Base-by-base conservation (phyloP, 495 filamentous ascomycete species). In the Poronia punctata region DNA sequence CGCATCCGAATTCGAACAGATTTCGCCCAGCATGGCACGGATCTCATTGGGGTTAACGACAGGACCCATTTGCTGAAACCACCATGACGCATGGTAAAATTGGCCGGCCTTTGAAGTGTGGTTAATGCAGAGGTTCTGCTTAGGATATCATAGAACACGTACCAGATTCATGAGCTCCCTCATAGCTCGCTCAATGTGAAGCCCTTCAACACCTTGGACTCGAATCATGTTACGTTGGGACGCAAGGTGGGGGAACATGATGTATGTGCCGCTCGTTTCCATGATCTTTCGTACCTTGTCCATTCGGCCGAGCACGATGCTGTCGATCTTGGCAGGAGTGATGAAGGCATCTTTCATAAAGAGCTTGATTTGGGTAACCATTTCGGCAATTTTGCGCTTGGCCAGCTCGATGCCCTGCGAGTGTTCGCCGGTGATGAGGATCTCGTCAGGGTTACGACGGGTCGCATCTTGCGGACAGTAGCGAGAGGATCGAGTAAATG, bases 201-300 rank as follows among this genome's bases (percentile, higher is more conserved):
- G 69, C 27, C 92, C 84, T 55, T 98, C 93, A 0, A 82, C 80
- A 33, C 88, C 93, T 57, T 97, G 93, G 24, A 97, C 82, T 15
- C 92, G 80, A 48, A 97, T 82, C 23, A 82, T 61, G 35, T 76
- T 82, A 12, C 82, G 79, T 53, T 86, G 80, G 40, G 84, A 84
- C 14, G 86, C 92, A 24, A 97, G 73, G 15, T 80, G 74, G 4
- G 90, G 89, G 39, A 97, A 84, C 40, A 93, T 76, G 47, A 98
- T 83, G 62, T 88, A 94, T 5, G 90, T 88, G 7, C 89, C 90
- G 55, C 97, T 97, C 37, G 82, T 80, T 58, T 97, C 92, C 71
- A 95, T 94, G 33, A 98, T 95, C 74, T 95, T 95, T 43, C 88
- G 82, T 21, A 96, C 86, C 57, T 97, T 96, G 60, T 97, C 90